phyloP scores from a whole-genome alignment of 2,329 filamentous ascomycete species.

The Alternaria conjuncta region DNA sequence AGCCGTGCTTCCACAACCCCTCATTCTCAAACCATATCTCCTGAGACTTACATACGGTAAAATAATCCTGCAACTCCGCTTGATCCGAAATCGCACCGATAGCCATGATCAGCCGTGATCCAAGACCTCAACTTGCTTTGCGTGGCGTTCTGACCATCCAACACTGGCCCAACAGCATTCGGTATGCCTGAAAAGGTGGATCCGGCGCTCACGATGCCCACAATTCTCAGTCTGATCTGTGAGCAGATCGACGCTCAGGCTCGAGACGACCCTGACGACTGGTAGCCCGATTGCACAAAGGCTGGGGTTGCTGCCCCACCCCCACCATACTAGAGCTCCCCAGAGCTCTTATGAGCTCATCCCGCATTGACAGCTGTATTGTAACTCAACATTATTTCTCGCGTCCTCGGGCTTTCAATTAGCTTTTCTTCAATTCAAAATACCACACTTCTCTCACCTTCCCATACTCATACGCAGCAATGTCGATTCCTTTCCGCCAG shows the following conservation, averaged over 20 bases:
- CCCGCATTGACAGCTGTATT: slow-evolving; percentile 35
- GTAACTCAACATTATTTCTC: slow-evolving; percentile 40
- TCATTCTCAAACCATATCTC: not conserved
- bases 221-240: slow-evolving; percentile 27
- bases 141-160: slow-evolving; percentile 32
- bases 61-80: slow-evolving; percentile 7
- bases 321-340: slow-evolving; percentile 39
- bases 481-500: slow-evolving; percentile 39
- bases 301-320: slow-evolving; percentile 38
- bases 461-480: slow-evolving; percentile 17
- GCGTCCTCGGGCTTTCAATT: slow-evolving; percentile 2
- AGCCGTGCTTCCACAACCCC: not conserved
- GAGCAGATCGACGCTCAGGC: slow-evolving; percentile 26
- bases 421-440: not conserved
- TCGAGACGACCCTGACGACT: slow-evolving; percentile 16
- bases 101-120: slow-evolving; percentile 2
- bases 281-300: slow-evolving; percentile 25
- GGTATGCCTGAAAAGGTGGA: slow-evolving; percentile 39
- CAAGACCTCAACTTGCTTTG: slow-evolving; percentile 19
- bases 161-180: slow-evolving; percentile 16
- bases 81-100: slow-evolving; percentile 11
- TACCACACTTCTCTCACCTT: not conserved
- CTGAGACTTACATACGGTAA: not conserved
- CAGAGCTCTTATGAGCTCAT: slow-evolving; percentile 47
- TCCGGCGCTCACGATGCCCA: slow-evolving; percentile 41